Percentiles rank a stretch among this genome's conserved stretches.
Evolutionary conservation across 495 filamentous ascomycete species (phyloP).

Genomic region (Bacidia rubella): DNA sequence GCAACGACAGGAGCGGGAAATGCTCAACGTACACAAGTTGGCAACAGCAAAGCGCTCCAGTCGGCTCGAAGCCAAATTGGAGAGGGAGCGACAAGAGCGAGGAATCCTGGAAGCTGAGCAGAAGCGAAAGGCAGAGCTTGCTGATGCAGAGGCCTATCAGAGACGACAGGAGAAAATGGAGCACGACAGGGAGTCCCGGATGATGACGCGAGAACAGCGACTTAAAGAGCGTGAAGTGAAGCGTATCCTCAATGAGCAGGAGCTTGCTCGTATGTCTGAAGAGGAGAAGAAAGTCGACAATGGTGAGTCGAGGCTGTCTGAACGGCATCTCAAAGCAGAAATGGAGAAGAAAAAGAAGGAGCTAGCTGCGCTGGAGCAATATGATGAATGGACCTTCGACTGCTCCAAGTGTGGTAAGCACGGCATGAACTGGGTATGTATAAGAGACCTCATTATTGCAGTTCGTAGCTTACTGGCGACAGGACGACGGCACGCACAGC

Average conservation of each 20-base stretch:
- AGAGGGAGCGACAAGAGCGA: slow-evolving; percentile 62
- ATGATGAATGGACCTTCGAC: slow-evolving; percentile 89
- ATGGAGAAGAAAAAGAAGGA: slow-evolving; percentile 62
- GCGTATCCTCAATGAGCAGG: slow-evolving; percentile 68
- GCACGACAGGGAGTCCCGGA: slow-evolving; percentile 63
- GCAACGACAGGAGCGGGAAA: slow-evolving; percentile 60
- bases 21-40: slow-evolving; percentile 66
- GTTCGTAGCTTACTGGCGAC: slow-evolving; percentile 3
- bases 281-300: slow-evolving; percentile 53
- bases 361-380: slow-evolving; percentile 56
- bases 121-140: slow-evolving; percentile 51
- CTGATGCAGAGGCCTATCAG: slow-evolving; percentile 50
- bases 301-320: slow-evolving; percentile 55
- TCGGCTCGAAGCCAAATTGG: slow-evolving; percentile 65
- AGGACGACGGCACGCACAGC: slow-evolving; percentile 86
- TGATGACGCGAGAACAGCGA: slow-evolving; percentile 73
- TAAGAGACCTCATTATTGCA: not conserved
- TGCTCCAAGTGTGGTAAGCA: slow-evolving; percentile 77
- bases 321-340: slow-evolving; percentile 63
- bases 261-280: slow-evolving; percentile 63
- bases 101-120: slow-evolving; percentile 57
- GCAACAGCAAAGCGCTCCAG: slow-evolving; percentile 90
- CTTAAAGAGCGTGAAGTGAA: slow-evolving; percentile 70
- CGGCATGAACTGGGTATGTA: slow-evolving; percentile 58
- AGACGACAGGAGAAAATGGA: slow-evolving; percentile 57